phyloP scores from a whole-genome alignment of 495 filamentous ascomycete genomes.

The Immersiella caudata region DNA sequence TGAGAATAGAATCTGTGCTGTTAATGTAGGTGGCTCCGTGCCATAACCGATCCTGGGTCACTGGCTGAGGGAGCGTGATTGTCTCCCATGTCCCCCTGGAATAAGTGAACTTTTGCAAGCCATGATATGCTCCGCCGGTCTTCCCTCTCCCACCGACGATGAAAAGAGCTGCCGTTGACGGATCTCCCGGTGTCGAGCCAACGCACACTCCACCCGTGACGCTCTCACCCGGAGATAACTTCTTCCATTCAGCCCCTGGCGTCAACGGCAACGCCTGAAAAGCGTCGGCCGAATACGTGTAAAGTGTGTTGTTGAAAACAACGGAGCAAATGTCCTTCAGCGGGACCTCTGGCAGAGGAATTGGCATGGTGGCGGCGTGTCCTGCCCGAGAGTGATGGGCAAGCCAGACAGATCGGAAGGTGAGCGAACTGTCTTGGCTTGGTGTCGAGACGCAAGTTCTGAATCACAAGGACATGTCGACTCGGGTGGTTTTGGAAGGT shows the following conservation, averaged over 20 bases:
- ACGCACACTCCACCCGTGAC: slow-evolving; percentile 81
- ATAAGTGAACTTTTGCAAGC: slow-evolving; percentile 86
- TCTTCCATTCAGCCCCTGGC: slow-evolving; percentile 70
- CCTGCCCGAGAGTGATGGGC: slow-evolving; percentile 3
- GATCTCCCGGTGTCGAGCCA: slow-evolving; percentile 60
- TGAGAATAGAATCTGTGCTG: slow-evolving; percentile 67
- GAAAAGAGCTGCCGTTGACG: slow-evolving; percentile 65
- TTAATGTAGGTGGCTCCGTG: slow-evolving; percentile 81
- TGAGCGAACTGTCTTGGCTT: background rate
- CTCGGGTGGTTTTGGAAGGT: background rate
- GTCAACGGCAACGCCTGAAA: slow-evolving; percentile 74
- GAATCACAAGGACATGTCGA: slow-evolving; percentile 36
- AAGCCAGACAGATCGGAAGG: slow-evolving; percentile 4
- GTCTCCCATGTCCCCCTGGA: slow-evolving; percentile 74
- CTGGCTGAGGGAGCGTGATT: slow-evolving; percentile 53
- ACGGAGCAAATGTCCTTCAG: slow-evolving; percentile 80
- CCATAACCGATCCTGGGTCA: slow-evolving; percentile 67
- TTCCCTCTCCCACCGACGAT: slow-evolving; percentile 76
- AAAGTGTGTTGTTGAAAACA: slow-evolving; percentile 81
- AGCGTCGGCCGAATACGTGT: slow-evolving; percentile 74
- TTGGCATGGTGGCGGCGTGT: slow-evolving; percentile 54
- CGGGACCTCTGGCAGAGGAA: slow-evolving; percentile 65
- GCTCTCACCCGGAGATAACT: slow-evolving; percentile 62
- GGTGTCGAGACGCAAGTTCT: slow-evolving; percentile 18
- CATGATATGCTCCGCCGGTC: slow-evolving; percentile 62